A percentile compares a stretch with the other conserved stretches of the same genome.
Conservation (phyloP, 352 stramenopile genomes). For the Globisporangium splendens region DNA sequence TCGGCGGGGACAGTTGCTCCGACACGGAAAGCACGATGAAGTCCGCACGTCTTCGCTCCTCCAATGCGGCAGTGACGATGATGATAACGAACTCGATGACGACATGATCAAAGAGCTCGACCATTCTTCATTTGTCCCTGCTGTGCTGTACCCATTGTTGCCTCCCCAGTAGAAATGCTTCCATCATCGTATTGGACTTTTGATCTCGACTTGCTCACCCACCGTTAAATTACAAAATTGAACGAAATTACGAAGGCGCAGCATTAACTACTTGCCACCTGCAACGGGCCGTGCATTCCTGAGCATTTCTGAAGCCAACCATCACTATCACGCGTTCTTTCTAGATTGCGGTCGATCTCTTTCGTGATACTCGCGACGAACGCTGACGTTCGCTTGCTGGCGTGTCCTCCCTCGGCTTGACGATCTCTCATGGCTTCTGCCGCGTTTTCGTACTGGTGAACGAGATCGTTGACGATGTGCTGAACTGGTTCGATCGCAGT, state of each 20-base stretch:
- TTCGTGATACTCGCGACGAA: no score
- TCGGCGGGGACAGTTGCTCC: slow-evolving; percentile 5
- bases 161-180: slow-evolving; percentile 29
- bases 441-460: neutral
- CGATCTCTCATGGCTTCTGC: neutral
- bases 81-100: slow-evolving; percentile 14
- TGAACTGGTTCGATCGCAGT: neutral
- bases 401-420: no score
- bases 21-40: slow-evolving; percentile 35
- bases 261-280: no score
- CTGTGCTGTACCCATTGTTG: slow-evolving; percentile 56
- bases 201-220: neutral
- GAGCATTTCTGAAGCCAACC: no score
- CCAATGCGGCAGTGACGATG: slow-evolving; percentile 7
- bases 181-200: neutral
- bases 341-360: no score
- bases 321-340: no score
- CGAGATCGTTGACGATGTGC: neutral
- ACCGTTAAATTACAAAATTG: neutral
- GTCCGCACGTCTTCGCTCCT: slow-evolving; percentile 9
- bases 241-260: no score
- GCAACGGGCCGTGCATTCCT: no score
- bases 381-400: no score
- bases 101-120: slow-evolving; percentile 23
- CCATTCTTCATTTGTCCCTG: slow-evolving; percentile 43